Evolutionary conservation across 345 rosid species (phyloP), one percentile per base, ranked within the genome.

Genomic region (Aquilaria sinensis): DNA sequence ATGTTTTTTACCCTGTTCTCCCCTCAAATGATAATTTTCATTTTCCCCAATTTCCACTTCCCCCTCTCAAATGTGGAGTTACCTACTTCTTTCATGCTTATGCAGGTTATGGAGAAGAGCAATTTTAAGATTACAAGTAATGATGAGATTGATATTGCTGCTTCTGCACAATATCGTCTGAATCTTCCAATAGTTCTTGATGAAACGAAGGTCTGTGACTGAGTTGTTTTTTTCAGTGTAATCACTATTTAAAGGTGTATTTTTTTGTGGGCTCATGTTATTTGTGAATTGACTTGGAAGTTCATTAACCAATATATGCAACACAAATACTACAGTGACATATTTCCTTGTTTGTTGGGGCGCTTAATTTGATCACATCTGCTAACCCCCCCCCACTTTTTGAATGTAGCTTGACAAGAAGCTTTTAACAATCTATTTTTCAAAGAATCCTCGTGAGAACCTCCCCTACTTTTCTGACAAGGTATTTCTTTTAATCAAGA

Each of bases 141-240:
- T 49, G 84, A 80, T 8, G 95, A 87, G 72, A 75, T 87, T 64
- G 81, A 79, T 43, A 70, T 90, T 64, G 95, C 97, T 13, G 79
- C 70, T 53, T 74, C 90, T 31, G 90, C 78, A 53, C 92, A 90
- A 30, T 90, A 90, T 68, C 87, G 79, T 50, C 78, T 85, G 53
- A 87, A 87, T 79, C 88, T 90, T 49, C 97, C 97, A 4, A 87
- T 90, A 54, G 72, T 63, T 23, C 90, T 87, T 58, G 68, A 90
- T 61, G 97, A 87, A 63, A 46, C 74, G 10, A 87, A 83, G 95
- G 97, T 85, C 51, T 57, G 34, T 60, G 13, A 48, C 9, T 56
- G 8, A 37, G 43, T 37, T 9, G 7, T 3, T 37, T 37, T 37
- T 37, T 37, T 32, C 41, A 6, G 37, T 57, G 37, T 2, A 3